These are phyloP conservation scores for Lolium multiflorum DNA, from an alignment of 176 grass and related monocot species.

Conservation along the genomic window DNA sequence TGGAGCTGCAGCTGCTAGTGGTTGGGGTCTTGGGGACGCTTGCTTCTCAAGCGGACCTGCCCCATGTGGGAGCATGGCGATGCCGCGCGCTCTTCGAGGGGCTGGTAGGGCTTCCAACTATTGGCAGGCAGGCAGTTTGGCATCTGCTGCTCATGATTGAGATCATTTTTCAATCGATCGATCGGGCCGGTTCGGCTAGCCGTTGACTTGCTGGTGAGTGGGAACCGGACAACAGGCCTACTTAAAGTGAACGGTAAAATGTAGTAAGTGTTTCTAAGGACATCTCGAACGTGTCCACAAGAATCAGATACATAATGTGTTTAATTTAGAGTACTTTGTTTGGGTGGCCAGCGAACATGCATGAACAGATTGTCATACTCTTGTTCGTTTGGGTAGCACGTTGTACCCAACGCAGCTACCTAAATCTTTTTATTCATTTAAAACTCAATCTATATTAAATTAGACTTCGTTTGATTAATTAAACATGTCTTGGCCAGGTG, in stretches of 20 bases:
- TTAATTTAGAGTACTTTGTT: too few relatives aligned
- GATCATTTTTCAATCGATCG: not conserved
- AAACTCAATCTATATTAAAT: too few relatives aligned
- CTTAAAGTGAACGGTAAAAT: not conserved
- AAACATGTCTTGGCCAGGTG: too few relatives aligned
- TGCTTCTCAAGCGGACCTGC: conserved; percentile 18
- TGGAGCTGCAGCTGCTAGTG: not conserved
- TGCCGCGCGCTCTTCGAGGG: not conserved
- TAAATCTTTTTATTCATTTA: too few relatives aligned
- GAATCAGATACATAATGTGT: too few relatives aligned
- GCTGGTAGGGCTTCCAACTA: not conserved
- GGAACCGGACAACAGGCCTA: not conserved
- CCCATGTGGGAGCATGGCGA: conserved; percentile 34
- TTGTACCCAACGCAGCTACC: too few relatives aligned
- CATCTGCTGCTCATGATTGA: conserved; percentile 21
- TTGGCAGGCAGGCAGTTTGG: not conserved
- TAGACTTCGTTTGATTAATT: too few relatives aligned
- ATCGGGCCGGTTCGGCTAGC: not conserved
- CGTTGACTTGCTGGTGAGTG: conserved; percentile 15
- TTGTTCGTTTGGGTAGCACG: too few relatives aligned
- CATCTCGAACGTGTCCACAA: too few relatives aligned
- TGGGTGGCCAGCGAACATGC: too few relatives aligned
- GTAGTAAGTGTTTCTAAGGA: too few relatives aligned
- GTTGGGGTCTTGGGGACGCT: not conserved
- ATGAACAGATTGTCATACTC: too few relatives aligned